phyloP scores from a whole-genome alignment of 257 asterid genomes.

The Solanum corneliomulleri region DNA sequence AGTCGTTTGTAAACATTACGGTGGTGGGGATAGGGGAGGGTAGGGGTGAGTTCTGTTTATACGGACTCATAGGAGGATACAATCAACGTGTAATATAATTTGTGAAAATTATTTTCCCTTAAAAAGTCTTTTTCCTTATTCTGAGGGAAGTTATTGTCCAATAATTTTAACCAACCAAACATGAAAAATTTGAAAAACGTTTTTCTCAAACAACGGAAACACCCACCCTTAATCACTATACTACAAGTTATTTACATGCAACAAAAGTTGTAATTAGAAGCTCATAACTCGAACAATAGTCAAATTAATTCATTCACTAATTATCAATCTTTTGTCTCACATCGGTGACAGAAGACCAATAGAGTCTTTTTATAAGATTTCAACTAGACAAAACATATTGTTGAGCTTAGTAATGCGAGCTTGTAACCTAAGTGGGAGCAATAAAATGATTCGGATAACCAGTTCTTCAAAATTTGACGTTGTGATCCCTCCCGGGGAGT shows the following conservation, averaged over 20 bases:
- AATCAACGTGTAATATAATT: too few relatives aligned
- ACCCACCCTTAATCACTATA: too few relatives aligned
- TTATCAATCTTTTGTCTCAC: background rate
- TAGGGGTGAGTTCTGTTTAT: too few relatives aligned
- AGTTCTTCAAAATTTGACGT: background rate
- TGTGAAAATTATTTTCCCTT: too few relatives aligned
- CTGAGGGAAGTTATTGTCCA: background rate
- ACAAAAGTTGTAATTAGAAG: background rate
- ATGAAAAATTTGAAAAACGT: fast-evolving
- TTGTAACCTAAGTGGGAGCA: background rate
- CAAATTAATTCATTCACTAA: background rate
- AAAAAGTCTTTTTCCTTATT: too few relatives aligned
- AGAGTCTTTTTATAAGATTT: background rate
- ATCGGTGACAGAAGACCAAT: background rate
- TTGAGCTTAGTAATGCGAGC: background rate
- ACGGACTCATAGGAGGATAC: background rate
- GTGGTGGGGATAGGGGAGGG: too few relatives aligned
- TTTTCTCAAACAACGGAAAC: fast-evolving
- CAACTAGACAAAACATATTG: background rate
- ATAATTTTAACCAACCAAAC: too few relatives aligned
- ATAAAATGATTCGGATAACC: background rate
- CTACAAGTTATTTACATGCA: background rate
- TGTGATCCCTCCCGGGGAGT: too few relatives aligned
- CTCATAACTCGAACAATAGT: background rate
- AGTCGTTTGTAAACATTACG: background rate